phyloP scores from a whole-genome alignment of 208 protist species.

The Trichomonas vaginalis region DNA sequence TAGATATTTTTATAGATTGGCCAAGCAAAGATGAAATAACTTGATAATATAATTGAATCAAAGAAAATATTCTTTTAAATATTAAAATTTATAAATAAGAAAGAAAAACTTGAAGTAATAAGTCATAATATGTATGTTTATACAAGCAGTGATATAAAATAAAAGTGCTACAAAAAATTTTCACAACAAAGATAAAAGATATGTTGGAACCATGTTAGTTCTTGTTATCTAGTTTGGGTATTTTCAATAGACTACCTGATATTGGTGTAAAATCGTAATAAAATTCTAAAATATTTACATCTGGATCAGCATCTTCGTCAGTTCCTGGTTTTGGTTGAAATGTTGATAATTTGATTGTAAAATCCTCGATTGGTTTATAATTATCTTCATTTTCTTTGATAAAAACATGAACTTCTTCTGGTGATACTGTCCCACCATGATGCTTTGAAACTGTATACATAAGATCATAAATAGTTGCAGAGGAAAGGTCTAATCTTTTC shows the following conservation, averaged over 20 bases:
- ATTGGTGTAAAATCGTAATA: not conserved
- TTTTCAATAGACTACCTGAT: not conserved
- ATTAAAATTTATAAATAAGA: no score
- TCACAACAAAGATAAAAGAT: no score
- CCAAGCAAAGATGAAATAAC: no score
- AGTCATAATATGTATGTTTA: no score
- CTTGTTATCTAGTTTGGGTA: not conserved
- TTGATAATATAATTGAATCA: no score
- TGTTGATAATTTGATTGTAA: not conserved
- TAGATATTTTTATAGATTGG: no score
- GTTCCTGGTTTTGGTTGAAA: not conserved
- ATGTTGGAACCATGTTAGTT: no score
- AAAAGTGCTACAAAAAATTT: no score
- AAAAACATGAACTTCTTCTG: constrained; percentile 1
- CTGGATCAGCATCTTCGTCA: not conserved
- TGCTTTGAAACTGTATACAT: constrained; percentile 1
- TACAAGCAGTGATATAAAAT: no score
- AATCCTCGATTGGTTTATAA: not conserved
- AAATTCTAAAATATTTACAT: not conserved
- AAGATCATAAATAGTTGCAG: not conserved
- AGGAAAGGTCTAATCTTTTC: not conserved
- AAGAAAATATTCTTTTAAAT: no score
- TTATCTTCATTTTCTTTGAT: not conserved
- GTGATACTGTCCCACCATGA: not conserved
- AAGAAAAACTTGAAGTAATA: no score